Percentiles rank a stretch among this genome's conserved stretches.
Evolutionary conservation across 2,329 filamentous ascomycete genomes (phyloP).

Genomic region (Botrytis cinerea): DNA sequence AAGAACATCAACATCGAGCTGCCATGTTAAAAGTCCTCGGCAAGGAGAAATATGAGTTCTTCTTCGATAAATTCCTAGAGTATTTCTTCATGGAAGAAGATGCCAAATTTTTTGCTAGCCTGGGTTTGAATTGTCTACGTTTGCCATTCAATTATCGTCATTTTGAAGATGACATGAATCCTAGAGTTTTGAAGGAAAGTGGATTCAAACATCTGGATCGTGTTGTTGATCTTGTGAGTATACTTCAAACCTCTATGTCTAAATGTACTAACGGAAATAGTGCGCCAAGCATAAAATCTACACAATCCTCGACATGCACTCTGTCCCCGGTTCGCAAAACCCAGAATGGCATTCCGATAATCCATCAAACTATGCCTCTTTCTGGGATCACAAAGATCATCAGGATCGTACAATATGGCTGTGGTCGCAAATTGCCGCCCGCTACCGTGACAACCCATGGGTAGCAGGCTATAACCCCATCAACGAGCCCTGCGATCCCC

Average conservation of each 20-base stretch:
- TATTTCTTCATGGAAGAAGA: constrained; percentile 61
- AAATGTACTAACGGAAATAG: constrained; percentile 9
- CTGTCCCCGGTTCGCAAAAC: constrained; percentile 50
- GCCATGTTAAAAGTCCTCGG: constrained; percentile 56
- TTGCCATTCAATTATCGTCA: constrained; percentile 63
- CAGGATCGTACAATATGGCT: constrained; percentile 50
- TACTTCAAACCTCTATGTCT: not conserved
- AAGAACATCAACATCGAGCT: constrained; percentile 57
- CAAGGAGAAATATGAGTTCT: constrained; percentile 58
- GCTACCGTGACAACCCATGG: constrained; percentile 48
- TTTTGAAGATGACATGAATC: constrained; percentile 56
- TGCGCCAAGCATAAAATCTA: constrained; percentile 48
- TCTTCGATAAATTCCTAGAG: constrained; percentile 52
- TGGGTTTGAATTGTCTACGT: constrained; percentile 59
- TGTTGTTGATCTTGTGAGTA: constrained; percentile 46
- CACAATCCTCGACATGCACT: constrained; percentile 49
- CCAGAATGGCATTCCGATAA: constrained; percentile 52
- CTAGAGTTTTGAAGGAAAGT: constrained; percentile 48
- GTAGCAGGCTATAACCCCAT: constrained; percentile 41
- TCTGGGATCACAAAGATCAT: constrained; percentile 51
- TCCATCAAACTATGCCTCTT: constrained; percentile 45
- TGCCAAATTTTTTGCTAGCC: constrained; percentile 56
- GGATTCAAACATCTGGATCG: constrained; percentile 54
- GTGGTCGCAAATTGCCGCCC: constrained; percentile 47
- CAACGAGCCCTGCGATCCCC: constrained; percentile 43